Base-by-base conservation (phyloP, 495 filamentous ascomycete species). In the Talaromyces borbonicus region DNA sequence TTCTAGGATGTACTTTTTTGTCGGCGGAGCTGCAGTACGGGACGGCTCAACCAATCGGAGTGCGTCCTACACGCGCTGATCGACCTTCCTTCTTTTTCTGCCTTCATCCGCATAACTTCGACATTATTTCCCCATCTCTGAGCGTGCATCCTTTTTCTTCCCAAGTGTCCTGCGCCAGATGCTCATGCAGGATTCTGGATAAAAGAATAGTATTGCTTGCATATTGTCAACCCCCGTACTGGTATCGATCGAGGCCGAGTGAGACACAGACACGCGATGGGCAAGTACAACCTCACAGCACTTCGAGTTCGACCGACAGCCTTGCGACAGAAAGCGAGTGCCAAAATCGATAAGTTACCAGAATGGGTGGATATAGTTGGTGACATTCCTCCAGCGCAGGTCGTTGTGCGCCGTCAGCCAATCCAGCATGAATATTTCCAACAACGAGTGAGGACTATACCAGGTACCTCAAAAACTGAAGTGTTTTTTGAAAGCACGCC, bases 351-450 rank as follows among this genome's bases (percentile, higher is more conserved):
- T 5, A 52, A 53, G 22, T 61, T 79, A 33, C 89, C 90, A 5
- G 65, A 77, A 52, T 97, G 92, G 93, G 80, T 84, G 57, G 62
- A 79, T 27, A 81, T 83, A 8, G 60, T 97, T 35, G 68, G 73
- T 43, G 66, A 77, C 39, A 81, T 92, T 46, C 90, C 90, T 12
- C 90, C 92, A 1, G 65, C 87, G 30, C 84, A 93, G 65, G 74
- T 78, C 22, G 71, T 93, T 40, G 74, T 83, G 42, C 82, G 85
- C 12, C 75, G 77, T 41, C 77, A 79, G 48, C 73, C 85, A 14
- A 67, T 80, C 22, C 79, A 83, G 32, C 77, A 83, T 46, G 76
- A 82, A 51, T 73, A 83, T 49, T 61, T 69, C 35, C 53, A 56
- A 23, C 68, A 69, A 36, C 72, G 75, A 46, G 51, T 67, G 30